phyloP scores from a whole-genome alignment of 306 rosid genomes.

The Prosopis cineraria region DNA sequence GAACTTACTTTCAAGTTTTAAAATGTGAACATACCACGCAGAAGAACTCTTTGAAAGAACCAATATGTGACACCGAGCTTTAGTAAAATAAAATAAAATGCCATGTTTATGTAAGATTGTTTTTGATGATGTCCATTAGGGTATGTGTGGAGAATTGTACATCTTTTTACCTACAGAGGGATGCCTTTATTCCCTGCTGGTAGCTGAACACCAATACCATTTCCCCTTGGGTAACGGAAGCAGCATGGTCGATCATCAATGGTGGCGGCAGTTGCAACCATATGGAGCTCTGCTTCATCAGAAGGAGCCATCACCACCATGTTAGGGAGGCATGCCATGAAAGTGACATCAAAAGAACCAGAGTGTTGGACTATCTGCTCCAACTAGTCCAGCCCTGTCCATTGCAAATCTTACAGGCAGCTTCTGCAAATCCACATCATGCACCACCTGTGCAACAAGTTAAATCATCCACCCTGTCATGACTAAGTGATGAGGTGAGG shows the following conservation, averaged over 20 bases:
- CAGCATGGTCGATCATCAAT: slow-evolving; percentile 90
- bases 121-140: not conserved
- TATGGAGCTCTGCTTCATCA: slow-evolving; percentile 19
- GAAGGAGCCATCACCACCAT: slow-evolving; percentile 72
- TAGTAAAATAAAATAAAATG: too few relatives aligned
- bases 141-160: not conserved
- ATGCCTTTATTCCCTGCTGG: slow-evolving; percentile 66
- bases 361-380: slow-evolving; percentile 95
- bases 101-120: not conserved
- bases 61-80: too few relatives aligned
- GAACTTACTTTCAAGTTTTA: not conserved
- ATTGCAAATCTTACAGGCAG: slow-evolving; percentile 93
- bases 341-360: slow-evolving; percentile 90
- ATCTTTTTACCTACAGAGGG: slow-evolving; percentile 36
- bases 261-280: slow-evolving; percentile 63
- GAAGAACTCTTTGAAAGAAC: not conserved
- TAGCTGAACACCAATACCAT: slow-evolving; percentile 41
- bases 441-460: slow-evolving; percentile 71
- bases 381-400: slow-evolving; percentile 97
- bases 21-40: not conserved
- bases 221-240: slow-evolving; percentile 93
- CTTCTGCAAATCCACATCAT: slow-evolving; percentile 95
- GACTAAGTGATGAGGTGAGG: slow-evolving; percentile 4
- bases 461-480: slow-evolving; percentile 1
- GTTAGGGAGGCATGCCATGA: slow-evolving; percentile 98